Evolutionary conservation across 345 rosid genomes (phyloP).

Genomic region (Ailanthus altissimus): DNA sequence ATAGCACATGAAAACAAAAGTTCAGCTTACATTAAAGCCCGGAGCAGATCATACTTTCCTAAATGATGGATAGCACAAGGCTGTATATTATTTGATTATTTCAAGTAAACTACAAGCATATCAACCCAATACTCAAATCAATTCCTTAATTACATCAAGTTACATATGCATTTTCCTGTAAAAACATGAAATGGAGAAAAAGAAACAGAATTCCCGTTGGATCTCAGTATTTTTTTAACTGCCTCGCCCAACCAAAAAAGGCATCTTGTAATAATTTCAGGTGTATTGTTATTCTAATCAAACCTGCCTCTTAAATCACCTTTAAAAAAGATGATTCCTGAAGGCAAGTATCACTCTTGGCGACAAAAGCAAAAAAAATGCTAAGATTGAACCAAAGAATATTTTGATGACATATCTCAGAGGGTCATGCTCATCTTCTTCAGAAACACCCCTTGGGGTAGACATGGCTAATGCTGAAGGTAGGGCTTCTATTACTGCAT

Average conservation of each 20-base stretch:
- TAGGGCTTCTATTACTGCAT: slow-evolving; percentile 82
- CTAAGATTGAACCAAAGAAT: slow-evolving; percentile 77
- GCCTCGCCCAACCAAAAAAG: too few relatives aligned
- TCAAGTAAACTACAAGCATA: not conserved
- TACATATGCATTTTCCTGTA: not conserved
- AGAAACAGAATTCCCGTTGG: not conserved
- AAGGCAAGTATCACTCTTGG: slow-evolving; percentile 64
- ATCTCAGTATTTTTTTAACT: not conserved
- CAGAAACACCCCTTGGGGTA: slow-evolving; percentile 34
- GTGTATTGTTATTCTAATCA: not conserved
- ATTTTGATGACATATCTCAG: slow-evolving; percentile 51
- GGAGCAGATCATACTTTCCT: not conserved
- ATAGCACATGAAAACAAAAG: not conserved
- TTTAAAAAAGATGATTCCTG: slow-evolving; percentile 51
- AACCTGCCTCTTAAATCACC: not conserved
- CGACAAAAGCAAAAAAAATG: slow-evolving; percentile 62
- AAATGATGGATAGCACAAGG: not conserved
- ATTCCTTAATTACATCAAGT: not conserved
- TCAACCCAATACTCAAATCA: not conserved
- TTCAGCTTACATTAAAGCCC: not conserved
- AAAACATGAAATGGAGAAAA: not conserved
- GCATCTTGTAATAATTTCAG: not conserved
- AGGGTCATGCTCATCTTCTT: slow-evolving; percentile 52
- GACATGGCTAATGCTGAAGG: slow-evolving; percentile 69
- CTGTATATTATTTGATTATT: not conserved